Base-by-base conservation (phyloP, 192 early-diverging fungal genomes). In the Irineochytrium annulatum region DNA sequence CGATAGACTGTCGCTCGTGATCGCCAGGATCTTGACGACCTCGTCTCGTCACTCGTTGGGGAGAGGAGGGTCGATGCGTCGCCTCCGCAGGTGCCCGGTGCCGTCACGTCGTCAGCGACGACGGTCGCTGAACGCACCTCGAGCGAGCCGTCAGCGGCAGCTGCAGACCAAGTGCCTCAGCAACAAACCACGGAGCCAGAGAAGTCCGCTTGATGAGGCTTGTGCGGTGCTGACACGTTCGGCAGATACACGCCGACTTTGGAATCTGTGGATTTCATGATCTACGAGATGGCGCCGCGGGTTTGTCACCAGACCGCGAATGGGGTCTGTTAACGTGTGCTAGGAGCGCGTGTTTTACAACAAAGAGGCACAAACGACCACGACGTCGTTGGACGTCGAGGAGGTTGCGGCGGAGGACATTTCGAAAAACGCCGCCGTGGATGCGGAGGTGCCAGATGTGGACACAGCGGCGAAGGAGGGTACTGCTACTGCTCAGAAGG, bases 221-320 rank as follows among this genome's bases (percentile, higher is more conserved):
- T 16, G 4, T 5, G 22, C 1, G 20, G 55, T 0, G 1, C 34
- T 14, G 8, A 20, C 8, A 28, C n/a, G 6, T n/a, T 27, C 20
- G 16, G 57, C 2, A 1, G 20, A 11, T n/a, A 27, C 28, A 0
- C 29, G 37, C 52, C 35, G 0, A 17, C 45, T 3, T 24, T 17
- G 39, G n/a, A 86, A 86, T 59, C 81, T 95, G 39, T 75, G 72
- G 3, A 91, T 44, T 78, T 88, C 44, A 80, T 87, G n/a, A 67
- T 93, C 33, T 78, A 93, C 52, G 96, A 98, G 65, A 81, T 93
- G 65, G 78, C 91, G 43, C 90, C 96, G 11, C 77, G 80, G 71
- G 94, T 90, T 57, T 44, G 52, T 55, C 3, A 43, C n/a, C 6
- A 56, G 8, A 41, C 8, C n/a, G 8, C 11, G 37, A 41, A 41